These are phyloP conservation scores for Fusarium concolor DNA, from an alignment of 2,329 filamentous ascomycete species.

Conservation along the genomic window DNA sequence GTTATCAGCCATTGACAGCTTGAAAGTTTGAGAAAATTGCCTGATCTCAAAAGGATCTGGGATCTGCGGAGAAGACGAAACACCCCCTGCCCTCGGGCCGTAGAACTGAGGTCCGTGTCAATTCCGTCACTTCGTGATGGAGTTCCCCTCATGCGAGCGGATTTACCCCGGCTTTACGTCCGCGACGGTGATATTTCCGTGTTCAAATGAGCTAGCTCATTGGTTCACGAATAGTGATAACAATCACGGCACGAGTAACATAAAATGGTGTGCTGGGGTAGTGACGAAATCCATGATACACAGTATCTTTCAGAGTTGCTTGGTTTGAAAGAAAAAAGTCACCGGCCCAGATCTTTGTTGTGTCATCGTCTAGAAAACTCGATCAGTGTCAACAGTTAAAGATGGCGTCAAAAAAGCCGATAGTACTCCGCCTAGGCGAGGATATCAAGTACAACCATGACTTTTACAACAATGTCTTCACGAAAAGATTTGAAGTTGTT, in stretches of 20 bases:
- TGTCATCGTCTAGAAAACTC: too few relatives aligned
- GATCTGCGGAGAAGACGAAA: rapidly evolving
- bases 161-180: background rate
- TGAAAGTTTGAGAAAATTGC: rapidly evolving
- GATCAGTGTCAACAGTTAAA: too few relatives aligned
- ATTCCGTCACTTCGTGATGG: too few relatives aligned
- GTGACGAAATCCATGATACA: too few relatives aligned
- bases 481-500: slow-evolving; percentile 55
- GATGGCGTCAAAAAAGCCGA: slow-evolving; percentile 31
- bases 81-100: background rate
- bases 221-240: background rate
- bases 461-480: slow-evolving; percentile 54
- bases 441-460: slow-evolving; percentile 61
- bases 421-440: slow-evolving; percentile 53
- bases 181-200: background rate
- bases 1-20: rapidly evolving
- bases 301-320: too few relatives aligned
- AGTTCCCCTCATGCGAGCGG: background rate
- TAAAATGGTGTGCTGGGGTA: background rate
- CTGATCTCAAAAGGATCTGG: rapidly evolving
- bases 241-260: background rate
- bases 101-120: background rate
- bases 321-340: background rate
- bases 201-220: background rate
- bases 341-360: background rate